Evolutionary conservation across 1,284 basidiomycete genomes (phyloP), one percentile per base, ranked within the genome.

Genomic region (Grifola frondosa): DNA sequence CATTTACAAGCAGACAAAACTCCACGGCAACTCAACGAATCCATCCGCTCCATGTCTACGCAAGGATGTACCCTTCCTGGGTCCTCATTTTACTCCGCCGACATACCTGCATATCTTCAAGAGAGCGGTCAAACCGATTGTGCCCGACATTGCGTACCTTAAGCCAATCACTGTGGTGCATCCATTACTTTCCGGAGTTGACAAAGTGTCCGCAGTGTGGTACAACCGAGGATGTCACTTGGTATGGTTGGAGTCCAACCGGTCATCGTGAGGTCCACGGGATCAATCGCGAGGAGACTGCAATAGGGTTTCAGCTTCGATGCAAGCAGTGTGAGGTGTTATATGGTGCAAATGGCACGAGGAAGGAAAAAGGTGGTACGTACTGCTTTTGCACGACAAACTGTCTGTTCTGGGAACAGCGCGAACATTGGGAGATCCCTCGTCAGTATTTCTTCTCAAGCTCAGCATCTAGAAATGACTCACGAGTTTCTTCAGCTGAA

Each of bases 151-250:
- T 0, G 30, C 47, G 4, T 60, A 61, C 43, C 37, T 60, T 32
- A 58, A 55, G 24, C 51, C 50, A 3, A 17, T 61, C 22, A 60
- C 50, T 15, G 43, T 59, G 2, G n/a, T 62, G 1, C 57, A 62
- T 22, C 56, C 49, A 0, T 42, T 60, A 11, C 59, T 30, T 50
- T 48, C 11, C 37, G 2, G 32, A 40, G 9, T 46, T 62, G 6
- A 19, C 35, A 5, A 36, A 45, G 5, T 60, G 58, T 35, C 50
- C 55, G 1, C 30, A 40, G 21, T 60, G 57, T 25, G 32, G 19
- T 5, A 25, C 21, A 11, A 50, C 44, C 4, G 26, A 9, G 1
- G 41, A 52, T 9, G 33, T 40, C 6, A 13, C 25, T 33, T 50
- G 56, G 34, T 19, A 22, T 11, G 48, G 48, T 5, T 61, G 58